Base-by-base conservation (phyloP, 2,329 filamentous ascomycete species). In the Lecanicillium sp. region DNA sequence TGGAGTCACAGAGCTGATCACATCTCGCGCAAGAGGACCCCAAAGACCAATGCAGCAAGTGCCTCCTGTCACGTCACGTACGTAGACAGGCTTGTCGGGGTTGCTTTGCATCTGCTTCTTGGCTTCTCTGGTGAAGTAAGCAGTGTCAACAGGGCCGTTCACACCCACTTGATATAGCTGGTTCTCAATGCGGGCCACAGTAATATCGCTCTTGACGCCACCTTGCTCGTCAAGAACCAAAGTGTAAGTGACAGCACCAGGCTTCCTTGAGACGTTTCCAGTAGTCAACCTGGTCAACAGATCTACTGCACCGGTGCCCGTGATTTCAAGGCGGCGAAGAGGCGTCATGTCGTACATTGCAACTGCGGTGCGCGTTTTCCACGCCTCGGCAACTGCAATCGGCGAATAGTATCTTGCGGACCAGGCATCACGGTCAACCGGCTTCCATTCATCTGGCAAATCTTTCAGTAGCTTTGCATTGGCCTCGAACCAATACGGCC, bases 291-390 rank as follows among this genome's bases (percentile, higher is more conserved):
- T 60, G 42, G 79, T 69, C 4, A 81, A 59, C 4, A 81, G 49
- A n/a, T 66, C 54, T 0, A 68, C 59, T 2, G 75, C 71, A 0
- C 77, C 77, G 0, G 76, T 72, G 0, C 77, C 78, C 2, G 66
- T 66, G 0, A 81, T 60, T 41, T 79, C 72, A 3, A 81, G 61
- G 2, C 77, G 65, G 17, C 75, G 68, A 27, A 79, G 65, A 0
- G 77, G 69, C 2, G 75, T 79, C 65, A 81, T 69, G 46, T 81
- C 77, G 49, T 74, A 81, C 66, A 81, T 65, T 7, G 73, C 77
- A 3, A 71, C 76, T 0, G 73, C 70, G 5, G 74, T 78, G 2
- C 78, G 67, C 2, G 77, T 81, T 60, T 77, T 80, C 75, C 75
- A 81, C 0, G 77, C 77, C 51, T 81, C 77, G 1, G 62, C 76